These are phyloP conservation scores for Mycosphaerella arachidis DNA, from an alignment of 2,329 filamentous ascomycete species.

Conservation along the genomic window DNA sequence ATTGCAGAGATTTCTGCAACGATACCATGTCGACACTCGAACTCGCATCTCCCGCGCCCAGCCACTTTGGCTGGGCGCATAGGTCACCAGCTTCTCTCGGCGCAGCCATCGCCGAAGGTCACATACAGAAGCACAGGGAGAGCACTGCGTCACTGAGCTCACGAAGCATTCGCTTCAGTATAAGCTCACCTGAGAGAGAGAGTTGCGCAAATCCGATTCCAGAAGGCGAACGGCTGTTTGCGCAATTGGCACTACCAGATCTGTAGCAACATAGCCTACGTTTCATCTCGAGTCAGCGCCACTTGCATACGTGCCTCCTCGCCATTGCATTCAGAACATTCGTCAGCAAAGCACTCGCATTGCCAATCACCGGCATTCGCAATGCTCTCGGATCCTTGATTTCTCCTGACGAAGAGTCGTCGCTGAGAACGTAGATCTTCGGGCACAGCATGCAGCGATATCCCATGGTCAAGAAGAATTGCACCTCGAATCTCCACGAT, in stretches of 20 bases:
- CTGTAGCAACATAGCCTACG: neutral
- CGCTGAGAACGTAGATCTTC: neutral
- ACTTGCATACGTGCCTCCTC: neutral
- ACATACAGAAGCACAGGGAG: no score
- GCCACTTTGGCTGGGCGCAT: neutral
- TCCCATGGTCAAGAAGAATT: neutral
- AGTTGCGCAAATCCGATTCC: neutral
- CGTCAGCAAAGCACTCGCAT: neutral
- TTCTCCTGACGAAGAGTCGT: neutral
- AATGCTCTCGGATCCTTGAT: neutral
- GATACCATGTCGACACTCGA: neutral
- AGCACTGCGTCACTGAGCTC: neutral
- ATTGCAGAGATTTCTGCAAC: neutral
- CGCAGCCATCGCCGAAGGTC: no score
- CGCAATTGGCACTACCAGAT: neutral
- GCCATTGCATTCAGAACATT: neutral
- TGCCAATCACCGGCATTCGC: neutral
- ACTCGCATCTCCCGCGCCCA: neutral
- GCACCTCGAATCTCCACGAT: neutral
- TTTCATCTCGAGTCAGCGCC: slow-evolving; percentile 8
- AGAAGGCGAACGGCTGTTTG: neutral
- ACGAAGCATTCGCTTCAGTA: neutral
- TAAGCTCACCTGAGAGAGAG: no score
- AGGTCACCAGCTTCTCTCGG: no score
- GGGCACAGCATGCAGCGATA: neutral